phyloP scores from a whole-genome alignment of 768 basidiomycete genomes.

The Russula earlei region DNA sequence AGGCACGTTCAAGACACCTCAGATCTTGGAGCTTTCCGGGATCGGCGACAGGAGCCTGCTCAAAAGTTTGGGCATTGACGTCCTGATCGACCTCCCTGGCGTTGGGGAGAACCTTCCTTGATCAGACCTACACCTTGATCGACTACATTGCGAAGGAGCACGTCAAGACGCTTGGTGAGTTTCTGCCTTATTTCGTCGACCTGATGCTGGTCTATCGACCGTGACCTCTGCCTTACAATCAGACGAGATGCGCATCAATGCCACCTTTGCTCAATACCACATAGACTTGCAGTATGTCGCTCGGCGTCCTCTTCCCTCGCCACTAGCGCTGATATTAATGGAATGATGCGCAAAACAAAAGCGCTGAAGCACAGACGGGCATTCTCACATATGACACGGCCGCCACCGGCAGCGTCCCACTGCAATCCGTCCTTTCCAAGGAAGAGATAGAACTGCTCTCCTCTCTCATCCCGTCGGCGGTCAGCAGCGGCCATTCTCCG shows the following conservation, averaged over 20 bases:
- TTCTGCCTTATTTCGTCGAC: background rate
- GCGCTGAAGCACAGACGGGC: slow-evolving; percentile 2
- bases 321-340: background rate
- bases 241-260: slow-evolving; percentile 16
- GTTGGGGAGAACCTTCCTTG: slow-evolving; percentile 37
- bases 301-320: background rate
- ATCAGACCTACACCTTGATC: slow-evolving; percentile 18
- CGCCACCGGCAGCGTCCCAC: slow-evolving; percentile 10
- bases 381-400: slow-evolving; percentile 18
- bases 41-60: slow-evolving; percentile 32
- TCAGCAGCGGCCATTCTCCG: slow-evolving; percentile 5
- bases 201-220: background rate
- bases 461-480: slow-evolving; percentile 9
- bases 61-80: slow-evolving; percentile 27
- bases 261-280: slow-evolving; percentile 9
- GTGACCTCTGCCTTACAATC: background rate
- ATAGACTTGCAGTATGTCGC: slow-evolving; percentile 2
- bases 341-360: background rate
- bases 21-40: slow-evolving; percentile 22
- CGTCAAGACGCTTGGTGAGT: slow-evolving; percentile 15
- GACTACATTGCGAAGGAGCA: slow-evolving; percentile 10
- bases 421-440: slow-evolving; percentile 13
- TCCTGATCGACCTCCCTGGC: slow-evolving; percentile 33
- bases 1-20: slow-evolving; percentile 33
- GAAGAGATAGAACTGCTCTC: slow-evolving; percentile 10